Evolutionary conservation across 495 filamentous ascomycete genomes (phyloP).

Genomic region (Articulospora tetracladia): DNA sequence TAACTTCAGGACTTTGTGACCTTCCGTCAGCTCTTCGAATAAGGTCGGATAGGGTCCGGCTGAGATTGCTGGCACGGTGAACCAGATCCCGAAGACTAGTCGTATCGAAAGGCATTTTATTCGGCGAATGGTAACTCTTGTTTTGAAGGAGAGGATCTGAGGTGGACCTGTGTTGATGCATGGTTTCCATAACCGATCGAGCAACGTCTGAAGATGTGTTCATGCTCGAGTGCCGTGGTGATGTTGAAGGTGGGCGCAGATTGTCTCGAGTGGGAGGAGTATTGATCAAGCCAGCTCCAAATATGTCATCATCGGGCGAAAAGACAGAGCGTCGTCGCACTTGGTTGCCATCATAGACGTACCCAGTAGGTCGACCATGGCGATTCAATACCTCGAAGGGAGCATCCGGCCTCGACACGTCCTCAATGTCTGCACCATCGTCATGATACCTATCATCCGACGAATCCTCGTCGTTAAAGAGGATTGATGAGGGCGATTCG

Average conservation of each 20-base stretch:
- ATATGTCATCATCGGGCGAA: conserved; percentile 61
- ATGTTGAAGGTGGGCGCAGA: conserved; percentile 15
- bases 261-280: conserved; percentile 31
- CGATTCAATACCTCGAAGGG: conserved; percentile 32
- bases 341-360: conserved; percentile 28
- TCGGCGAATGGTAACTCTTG: conserved; percentile 44
- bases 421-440: conserved; percentile 60
- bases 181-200: conserved; percentile 76
- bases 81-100: conserved; percentile 85
- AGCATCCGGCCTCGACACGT: conserved; percentile 35
- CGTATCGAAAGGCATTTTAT: conserved; percentile 89
- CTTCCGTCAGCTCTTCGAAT: conserved; percentile 77
- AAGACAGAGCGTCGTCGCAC: conserved; percentile 53
- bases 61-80: conserved; percentile 73
- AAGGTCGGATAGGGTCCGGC: conserved; percentile 66
- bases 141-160: conserved; percentile 43
- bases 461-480: conserved; percentile 15
- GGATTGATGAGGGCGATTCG: conserved; percentile 24
- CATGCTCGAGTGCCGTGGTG: conserved; percentile 28
- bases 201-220: conserved; percentile 50
- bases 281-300: conserved; percentile 37
- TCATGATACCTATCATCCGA: conserved; percentile 26
- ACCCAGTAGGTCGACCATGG: conserved; percentile 35
- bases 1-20: conserved; percentile 55
- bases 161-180: conserved; percentile 62